phyloP scores from a whole-genome alignment of 202 grass and related monocot genomes.

The Carex arenaria region DNA sequence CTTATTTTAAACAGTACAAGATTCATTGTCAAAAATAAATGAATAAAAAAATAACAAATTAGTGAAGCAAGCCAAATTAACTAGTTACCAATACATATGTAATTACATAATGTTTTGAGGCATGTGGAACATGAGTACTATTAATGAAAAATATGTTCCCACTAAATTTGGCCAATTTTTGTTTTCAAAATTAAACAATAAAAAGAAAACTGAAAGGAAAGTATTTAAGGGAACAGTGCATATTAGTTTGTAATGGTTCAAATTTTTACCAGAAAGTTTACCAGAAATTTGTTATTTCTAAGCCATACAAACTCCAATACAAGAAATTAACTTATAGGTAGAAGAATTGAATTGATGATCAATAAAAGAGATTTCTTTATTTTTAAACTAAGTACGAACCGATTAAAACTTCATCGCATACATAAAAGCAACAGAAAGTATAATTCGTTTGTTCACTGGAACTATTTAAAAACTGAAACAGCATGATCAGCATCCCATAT shows the following conservation, averaged over 20 bases:
- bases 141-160: not conserved
- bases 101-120: not conserved
- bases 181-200: not conserved
- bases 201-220: not conserved
- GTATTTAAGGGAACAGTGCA: not conserved
- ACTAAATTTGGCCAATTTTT: not conserved
- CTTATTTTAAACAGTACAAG: too few relatives aligned
- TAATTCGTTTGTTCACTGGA: conserved; percentile 33
- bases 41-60: not conserved
- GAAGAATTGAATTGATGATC: not conserved
- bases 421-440: conserved; percentile 49
- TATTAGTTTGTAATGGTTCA: not conserved
- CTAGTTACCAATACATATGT: not conserved
- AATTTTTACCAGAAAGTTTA: not conserved
- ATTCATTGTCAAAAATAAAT: too few relatives aligned
- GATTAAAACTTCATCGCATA: conserved; percentile 13
- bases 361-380: not conserved
- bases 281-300: not conserved
- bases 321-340: not conserved
- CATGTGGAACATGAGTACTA: not conserved
- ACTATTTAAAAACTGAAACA: conserved; percentile 4
- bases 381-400: not conserved
- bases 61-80: too few relatives aligned
- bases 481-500: conserved; percentile 22
- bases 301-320: not conserved